Base-by-base conservation (phyloP, 2,329 filamentous ascomycete genomes). In the Dothistroma septosporum region DNA sequence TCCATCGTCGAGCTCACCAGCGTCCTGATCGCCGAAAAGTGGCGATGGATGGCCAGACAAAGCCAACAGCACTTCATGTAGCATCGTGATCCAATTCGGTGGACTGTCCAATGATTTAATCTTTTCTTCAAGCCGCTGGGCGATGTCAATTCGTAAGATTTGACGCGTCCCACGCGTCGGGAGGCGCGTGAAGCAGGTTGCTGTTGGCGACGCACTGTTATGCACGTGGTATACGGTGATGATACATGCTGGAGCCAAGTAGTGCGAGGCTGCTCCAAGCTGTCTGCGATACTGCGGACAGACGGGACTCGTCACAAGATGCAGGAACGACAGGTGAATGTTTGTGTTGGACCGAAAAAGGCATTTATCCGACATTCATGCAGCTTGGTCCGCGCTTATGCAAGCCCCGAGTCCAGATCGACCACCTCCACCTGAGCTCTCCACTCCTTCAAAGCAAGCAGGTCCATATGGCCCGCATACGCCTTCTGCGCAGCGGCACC, bases 21-120 rank as follows among this genome's bases (percentile, higher is more conserved):
- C 22, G 8, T 55, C 32, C 60, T 75, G 73, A 70, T 76, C 69
- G 76, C 84, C 83, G 79, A 97, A 89, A 73, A 97, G 85, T 68
- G 92, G 89, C 66, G 93, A 97, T 66, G 90, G 89, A 78, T 97
- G 91, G 68, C 94, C 93, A 71, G 92, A 95, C 77, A 97, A 87
- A 76, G 92, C 93, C 77, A 99, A 88, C 77, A 97, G 87, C 79
- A 99, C 91, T 82, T 99, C 94, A 85, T 97, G 94, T 76, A 99
- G 90, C 94, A 99, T 99, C 68, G 22, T 64, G 16, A 19, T n/a
- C 37, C 37, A 7, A 2, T 2, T 19, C 8, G 19, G 12, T 14
- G 19, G 37, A 19, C 19, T 19, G 37, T 44, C 37, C 14, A 7
- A 11, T 4, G 12, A 28, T 21, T 24, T 4, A 4, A 28, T 21